Evolutionary conservation across 805 yeast genomes (phyloP), one percentile per base, ranked within the genome.

Genomic region (Kluyveromyces aestuarii): DNA sequence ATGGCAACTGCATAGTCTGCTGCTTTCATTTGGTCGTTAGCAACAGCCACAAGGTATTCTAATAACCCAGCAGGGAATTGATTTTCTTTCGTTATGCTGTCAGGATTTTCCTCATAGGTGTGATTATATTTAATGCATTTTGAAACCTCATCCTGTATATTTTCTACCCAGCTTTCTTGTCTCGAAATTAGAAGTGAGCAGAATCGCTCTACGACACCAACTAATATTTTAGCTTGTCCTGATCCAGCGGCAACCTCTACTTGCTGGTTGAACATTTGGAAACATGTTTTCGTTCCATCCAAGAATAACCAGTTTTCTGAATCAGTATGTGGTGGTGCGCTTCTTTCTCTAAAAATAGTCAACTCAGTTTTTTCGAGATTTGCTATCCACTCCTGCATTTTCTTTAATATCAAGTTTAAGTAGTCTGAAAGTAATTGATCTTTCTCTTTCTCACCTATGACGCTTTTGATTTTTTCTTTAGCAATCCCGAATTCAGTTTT

Each of bases 211-310:
- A 88, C 78, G 11, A 87, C 93, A 21, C 91, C 93, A 11, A 82
- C 81, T 35, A 88, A 71, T 27, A 88, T 84, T 53, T 82, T 76
- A 7, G 89, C 87, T 64, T 86, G 89, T 3, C 87, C 87, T 2
- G 91, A 80, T 33, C 84, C 90, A 0, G 89, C 86, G 0, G 95
- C 93, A 7, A 85, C 90, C 52, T 85, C 95, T 14, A 87, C 82
- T 63, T 89, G 96, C 60, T 88, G 96, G n/a, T 83, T 81, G 50
- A 88, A 79, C 82, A 88, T 84, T 52, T 85, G 80, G 62, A 86
- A 81, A 27, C 89, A 82, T 5, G 84, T 82, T 51, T 81, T 83
- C 47, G 88, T 84, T 48, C 88, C 93, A 48, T 87, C 87, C 48
- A 88, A 68, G 25, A 82, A 87, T 45, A 73, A 73, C 14, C 77